Conservation (phyloP, 371 early-diverging fungal species). For the Paraphysoderma sedebokerense region DNA sequence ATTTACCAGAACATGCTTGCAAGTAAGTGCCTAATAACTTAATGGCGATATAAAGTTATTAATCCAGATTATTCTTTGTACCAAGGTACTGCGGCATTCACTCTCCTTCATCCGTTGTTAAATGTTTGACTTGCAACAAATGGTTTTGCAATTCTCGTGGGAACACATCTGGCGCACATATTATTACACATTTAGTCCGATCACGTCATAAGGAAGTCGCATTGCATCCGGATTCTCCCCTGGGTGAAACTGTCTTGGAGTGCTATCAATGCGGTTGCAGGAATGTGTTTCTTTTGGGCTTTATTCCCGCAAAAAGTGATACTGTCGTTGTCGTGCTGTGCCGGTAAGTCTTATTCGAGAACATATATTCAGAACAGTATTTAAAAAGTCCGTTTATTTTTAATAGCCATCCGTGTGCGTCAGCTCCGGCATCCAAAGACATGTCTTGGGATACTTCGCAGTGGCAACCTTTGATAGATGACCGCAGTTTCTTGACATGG, state of each 20-base stretch:
- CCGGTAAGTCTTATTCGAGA: constrained; percentile 29
- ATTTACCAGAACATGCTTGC: constrained; percentile 74
- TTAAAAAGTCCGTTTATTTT: not conserved
- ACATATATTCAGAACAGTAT: constrained; percentile 1
- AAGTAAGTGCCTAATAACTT: constrained; percentile 21
- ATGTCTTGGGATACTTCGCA: constrained; percentile 90
- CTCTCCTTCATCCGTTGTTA: constrained; percentile 70
- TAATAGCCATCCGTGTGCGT: constrained; percentile 76
- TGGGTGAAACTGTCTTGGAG: constrained; percentile 86
- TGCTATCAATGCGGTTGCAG: constrained; percentile 93
- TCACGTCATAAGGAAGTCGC: constrained; percentile 88
- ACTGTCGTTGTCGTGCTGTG: constrained; percentile 94
- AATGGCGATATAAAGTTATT: not conserved
- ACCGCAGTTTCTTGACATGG: constrained; percentile 86
- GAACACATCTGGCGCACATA: constrained; percentile 85
- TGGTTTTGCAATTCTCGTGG: constrained; percentile 96
- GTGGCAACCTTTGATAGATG: constrained; percentile 92
- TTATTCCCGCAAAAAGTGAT: constrained; percentile 94
- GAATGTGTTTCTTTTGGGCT: constrained; percentile 92
- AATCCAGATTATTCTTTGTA: not conserved
- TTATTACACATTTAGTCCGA: constrained; percentile 85
- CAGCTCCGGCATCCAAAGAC: constrained; percentile 65
- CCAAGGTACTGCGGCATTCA: constrained; percentile 79
- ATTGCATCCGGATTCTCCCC: constrained; percentile 74
- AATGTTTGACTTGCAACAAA: constrained; percentile 80